These are phyloP conservation scores for Tilletia horrida DNA, from an alignment of 1,284 basidiomycete genomes.

Conservation along the genomic window DNA sequence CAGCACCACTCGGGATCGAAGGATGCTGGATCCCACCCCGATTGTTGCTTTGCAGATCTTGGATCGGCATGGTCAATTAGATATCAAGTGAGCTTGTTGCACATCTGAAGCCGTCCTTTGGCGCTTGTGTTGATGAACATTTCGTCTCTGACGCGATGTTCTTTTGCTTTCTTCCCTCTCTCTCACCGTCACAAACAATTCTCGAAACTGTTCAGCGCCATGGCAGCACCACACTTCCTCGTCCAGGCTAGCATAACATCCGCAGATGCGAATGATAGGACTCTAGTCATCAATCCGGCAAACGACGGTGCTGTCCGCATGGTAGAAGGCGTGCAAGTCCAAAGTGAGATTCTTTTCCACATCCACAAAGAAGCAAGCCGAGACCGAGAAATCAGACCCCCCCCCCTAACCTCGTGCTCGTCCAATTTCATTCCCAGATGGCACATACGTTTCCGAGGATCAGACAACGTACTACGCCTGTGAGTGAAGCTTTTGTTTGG, in stretches of 20 bases:
- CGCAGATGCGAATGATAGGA: not conserved
- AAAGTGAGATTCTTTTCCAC: conserved; percentile 5
- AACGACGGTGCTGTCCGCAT: not conserved
- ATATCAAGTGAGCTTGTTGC: not conserved
- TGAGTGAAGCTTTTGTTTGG: not conserved
- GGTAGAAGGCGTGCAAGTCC: conserved; percentile 9
- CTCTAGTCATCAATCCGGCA: conserved; percentile 13
- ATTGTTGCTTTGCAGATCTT: conserved; percentile 10
- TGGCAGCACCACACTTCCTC: conserved; percentile 5
- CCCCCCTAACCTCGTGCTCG: not conserved
- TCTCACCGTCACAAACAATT: too few relatives aligned
- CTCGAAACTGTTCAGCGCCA: too few relatives aligned
- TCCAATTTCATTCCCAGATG: not conserved
- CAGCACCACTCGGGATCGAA: conserved; percentile 16
- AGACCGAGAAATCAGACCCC: too few relatives aligned
- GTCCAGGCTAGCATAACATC: not conserved
- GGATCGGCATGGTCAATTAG: conserved; percentile 14
- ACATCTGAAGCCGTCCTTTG: not conserved
- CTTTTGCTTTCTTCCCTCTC: not conserved
- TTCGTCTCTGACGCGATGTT: not conserved
- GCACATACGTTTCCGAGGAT: conserved; percentile 9
- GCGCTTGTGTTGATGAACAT: not conserved
- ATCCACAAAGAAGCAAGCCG: too few relatives aligned
- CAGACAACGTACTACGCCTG: conserved; percentile 11
- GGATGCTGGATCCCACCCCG: conserved; percentile 4